Evolutionary conservation across 805 yeast genomes (phyloP).

Genomic region (Candida lessepsii): DNA sequence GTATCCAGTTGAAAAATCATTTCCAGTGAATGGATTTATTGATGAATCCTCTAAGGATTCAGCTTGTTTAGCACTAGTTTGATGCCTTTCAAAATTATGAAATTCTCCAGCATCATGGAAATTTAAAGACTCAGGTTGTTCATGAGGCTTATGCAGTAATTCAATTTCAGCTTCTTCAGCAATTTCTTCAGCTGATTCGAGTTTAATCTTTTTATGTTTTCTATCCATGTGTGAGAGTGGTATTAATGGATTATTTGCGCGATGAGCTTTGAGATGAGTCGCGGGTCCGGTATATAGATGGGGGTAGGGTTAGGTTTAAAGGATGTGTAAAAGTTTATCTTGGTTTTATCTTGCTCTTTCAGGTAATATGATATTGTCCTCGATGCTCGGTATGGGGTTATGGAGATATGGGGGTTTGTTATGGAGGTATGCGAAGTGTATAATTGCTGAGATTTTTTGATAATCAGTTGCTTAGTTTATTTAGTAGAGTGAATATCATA

Average conservation of each 20-base stretch:
- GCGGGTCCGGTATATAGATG: too few relatives aligned
- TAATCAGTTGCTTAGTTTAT: too few relatives aligned
- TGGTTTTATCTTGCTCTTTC: too few relatives aligned
- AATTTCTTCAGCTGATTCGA: slow-evolving; percentile 59
- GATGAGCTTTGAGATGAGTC: neutral
- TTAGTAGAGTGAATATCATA: too few relatives aligned
- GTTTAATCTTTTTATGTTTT: slow-evolving; percentile 49
- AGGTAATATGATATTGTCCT: too few relatives aligned
- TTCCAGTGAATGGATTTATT: slow-evolving; percentile 79
- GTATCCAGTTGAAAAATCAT: slow-evolving; percentile 60
- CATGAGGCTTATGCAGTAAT: slow-evolving; percentile 48
- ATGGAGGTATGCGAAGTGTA: too few relatives aligned
- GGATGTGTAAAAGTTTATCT: too few relatives aligned
- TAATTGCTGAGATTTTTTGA: too few relatives aligned
- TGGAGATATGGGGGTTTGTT: too few relatives aligned
- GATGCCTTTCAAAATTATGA: slow-evolving; percentile 50
- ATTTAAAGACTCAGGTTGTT: slow-evolving; percentile 34
- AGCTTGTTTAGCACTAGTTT: slow-evolving; percentile 68
- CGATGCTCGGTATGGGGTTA: too few relatives aligned
- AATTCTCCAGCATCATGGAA: slow-evolving; percentile 72
- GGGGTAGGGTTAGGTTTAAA: too few relatives aligned
- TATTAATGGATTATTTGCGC: neutral
- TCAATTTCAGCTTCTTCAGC: slow-evolving; percentile 67
- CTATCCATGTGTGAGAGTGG: slow-evolving; percentile 39
- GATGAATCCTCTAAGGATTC: slow-evolving; percentile 54